These are phyloP conservation scores for Zoysia matrella DNA, from an alignment of 202 grass and related monocot species.

Conservation along the genomic window DNA sequence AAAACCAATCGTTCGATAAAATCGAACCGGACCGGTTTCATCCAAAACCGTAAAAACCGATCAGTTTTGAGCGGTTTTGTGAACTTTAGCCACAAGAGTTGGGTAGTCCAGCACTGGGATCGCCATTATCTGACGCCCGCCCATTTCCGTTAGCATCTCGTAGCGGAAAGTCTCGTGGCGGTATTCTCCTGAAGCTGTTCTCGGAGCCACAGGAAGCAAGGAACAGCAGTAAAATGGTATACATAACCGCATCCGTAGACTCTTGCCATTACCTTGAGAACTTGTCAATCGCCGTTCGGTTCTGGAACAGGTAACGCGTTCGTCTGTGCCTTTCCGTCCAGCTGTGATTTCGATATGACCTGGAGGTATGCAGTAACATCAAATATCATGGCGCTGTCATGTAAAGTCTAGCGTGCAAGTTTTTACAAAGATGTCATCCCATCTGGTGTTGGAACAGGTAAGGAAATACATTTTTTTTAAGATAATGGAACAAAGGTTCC, in stretches of 20 bases:
- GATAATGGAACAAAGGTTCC: too few species aligned
- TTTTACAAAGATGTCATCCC: constrained; percentile 23
- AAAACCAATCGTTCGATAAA: too few species aligned
- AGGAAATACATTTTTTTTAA: too few species aligned
- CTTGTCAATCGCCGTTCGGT: not conserved
- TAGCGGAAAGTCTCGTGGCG: not conserved
- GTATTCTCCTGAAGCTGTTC: not conserved
- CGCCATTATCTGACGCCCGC: not conserved
- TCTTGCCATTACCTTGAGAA: not conserved
- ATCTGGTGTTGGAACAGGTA: too few species aligned
- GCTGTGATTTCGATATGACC: not conserved
- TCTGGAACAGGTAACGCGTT: not conserved
- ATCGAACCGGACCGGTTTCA: too few species aligned
- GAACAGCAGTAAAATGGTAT: constrained; percentile 2
- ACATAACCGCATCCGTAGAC: not conserved
- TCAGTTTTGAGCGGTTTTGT: too few species aligned
- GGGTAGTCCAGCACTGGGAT: not conserved
- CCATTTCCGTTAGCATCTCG: not conserved
- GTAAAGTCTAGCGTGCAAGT: constrained; percentile 13
- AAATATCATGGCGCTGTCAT: not conserved
- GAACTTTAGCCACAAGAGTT: not conserved
- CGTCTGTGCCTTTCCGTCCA: constrained; percentile 36
- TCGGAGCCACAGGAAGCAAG: not conserved
- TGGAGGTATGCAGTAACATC: not conserved
- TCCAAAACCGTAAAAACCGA: too few species aligned